phyloP scores from a whole-genome alignment of 1,139 yeast species.

The Debaryomycetaceae sp. region DNA sequence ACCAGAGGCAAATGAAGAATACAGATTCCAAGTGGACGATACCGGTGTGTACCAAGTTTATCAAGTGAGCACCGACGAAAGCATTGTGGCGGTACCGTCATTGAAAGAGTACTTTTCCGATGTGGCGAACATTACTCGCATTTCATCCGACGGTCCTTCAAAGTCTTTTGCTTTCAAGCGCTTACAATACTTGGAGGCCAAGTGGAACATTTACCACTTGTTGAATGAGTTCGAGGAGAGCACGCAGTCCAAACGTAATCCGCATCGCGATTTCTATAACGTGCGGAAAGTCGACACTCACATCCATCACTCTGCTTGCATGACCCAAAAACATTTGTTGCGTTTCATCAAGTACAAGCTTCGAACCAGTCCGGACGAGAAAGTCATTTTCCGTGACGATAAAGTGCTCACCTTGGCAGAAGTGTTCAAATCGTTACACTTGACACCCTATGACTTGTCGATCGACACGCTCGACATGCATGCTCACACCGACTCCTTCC shows the following conservation, averaged over 20 bases:
- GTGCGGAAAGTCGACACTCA: slow-evolving; percentile 98
- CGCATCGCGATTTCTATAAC: slow-evolving; percentile 95
- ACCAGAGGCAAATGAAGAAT: slow-evolving; percentile 46
- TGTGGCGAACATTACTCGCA: slow-evolving; percentile 54
- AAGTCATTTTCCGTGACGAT: slow-evolving; percentile 90
- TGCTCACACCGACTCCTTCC: slow-evolving; percentile 96
- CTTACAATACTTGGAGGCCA: slow-evolving; percentile 86
- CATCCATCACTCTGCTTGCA: slow-evolving; percentile 97
- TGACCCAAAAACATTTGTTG: slow-evolving; percentile 94
- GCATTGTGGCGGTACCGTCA: slow-evolving; percentile 58
- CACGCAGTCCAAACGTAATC: slow-evolving; percentile 58
- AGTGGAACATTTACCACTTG: slow-evolving; percentile 85
- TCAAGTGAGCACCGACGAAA: slow-evolving; percentile 22
- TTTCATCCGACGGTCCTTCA: slow-evolving; percentile 93
- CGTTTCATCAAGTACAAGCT: slow-evolving; percentile 88
- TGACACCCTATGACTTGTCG: slow-evolving; percentile 88
- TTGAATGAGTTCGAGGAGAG: slow-evolving; percentile 90
- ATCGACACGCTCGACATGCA: slow-evolving; percentile 99
- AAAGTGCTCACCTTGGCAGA: slow-evolving; percentile 75
- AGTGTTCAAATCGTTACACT: slow-evolving; percentile 81
- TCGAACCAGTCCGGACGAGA: slow-evolving; percentile 58
- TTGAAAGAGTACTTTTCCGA: slow-evolving; percentile 78
- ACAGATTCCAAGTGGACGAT: slow-evolving; percentile 40
- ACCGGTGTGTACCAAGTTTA: slow-evolving; percentile 64
- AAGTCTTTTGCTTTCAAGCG: slow-evolving; percentile 94